Percentiles rank a stretch among this genome's conserved stretches.
Evolutionary conservation across 2,329 filamentous ascomycete genomes (phyloP).

Genomic region (Grosmannia huntii): DNA sequence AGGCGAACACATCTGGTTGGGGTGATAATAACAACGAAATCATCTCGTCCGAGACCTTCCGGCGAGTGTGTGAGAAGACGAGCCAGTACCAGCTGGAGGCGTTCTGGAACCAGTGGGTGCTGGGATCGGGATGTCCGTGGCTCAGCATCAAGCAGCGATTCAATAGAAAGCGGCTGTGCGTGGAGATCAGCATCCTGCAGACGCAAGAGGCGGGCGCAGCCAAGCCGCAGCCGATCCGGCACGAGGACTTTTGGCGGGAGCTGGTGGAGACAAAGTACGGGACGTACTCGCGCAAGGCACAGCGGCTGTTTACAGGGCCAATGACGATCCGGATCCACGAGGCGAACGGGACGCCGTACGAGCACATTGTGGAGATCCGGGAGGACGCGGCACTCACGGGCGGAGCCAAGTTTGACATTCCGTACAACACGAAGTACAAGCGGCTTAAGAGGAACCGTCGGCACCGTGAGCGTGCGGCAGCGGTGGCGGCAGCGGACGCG

Average conservation of each 20-base stretch:
- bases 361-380: conserved; percentile 93
- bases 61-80: conserved; percentile 74
- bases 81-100: conserved; percentile 67
- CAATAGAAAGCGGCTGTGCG: conserved; percentile 93
- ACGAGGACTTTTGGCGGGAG: conserved; percentile 68
- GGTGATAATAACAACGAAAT: conserved; percentile 52
- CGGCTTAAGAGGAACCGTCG: conserved; percentile 78
- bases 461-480: conserved; percentile 64
- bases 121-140: conserved; percentile 74
- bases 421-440: conserved; percentile 99
- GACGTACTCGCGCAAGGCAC: conserved; percentile 52
- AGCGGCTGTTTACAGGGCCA: conserved; percentile 63
- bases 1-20: conserved; percentile 46
- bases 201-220: conserved; percentile 46
- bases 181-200: conserved; percentile 83
- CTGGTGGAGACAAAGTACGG: conserved; percentile 65
- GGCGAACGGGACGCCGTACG: conserved; percentile 93
- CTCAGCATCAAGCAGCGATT: conserved; percentile 82
- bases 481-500: conserved; percentile 45
- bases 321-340: conserved; percentile 98
- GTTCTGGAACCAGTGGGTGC: conserved; percentile 92
- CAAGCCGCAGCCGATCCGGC: conserved; percentile 45
- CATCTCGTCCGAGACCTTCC: conserved; percentile 63
- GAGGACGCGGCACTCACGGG: conserved; percentile 53
- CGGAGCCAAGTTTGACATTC: conserved; percentile 72